Evolutionary conservation across 1,284 basidiomycete species (phyloP).

Genomic region (Apiotrichum siamense): DNA sequence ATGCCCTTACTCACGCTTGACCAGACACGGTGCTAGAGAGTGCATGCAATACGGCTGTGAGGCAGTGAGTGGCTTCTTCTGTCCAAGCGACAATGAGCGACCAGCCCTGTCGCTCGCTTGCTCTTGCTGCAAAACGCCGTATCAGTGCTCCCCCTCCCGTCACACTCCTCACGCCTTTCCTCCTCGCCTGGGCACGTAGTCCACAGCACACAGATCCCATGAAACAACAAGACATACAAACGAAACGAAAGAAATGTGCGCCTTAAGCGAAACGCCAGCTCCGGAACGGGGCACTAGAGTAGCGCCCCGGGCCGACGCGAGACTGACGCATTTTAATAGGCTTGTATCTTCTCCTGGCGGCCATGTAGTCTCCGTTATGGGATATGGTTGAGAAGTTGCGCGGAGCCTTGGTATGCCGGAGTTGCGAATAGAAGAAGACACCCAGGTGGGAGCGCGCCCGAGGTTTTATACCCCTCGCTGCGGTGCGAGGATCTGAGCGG

Average conservation of each 20-base stretch:
- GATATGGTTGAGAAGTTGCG: slow-evolving; percentile 3
- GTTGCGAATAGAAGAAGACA: slow-evolving; percentile 6
- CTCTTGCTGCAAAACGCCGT: too few relatives aligned
- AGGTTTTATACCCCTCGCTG: background rate
- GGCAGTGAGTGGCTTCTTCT: too few relatives aligned
- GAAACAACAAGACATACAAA: background rate
- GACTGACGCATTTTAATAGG: slow-evolving; percentile 36
- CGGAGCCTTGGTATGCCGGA: slow-evolving; percentile 13
- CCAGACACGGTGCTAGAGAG: too few relatives aligned
- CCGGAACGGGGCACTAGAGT: slow-evolving; percentile 10
- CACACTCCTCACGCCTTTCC: too few relatives aligned
- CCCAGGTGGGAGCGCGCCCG: too few relatives aligned
- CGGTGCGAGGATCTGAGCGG: background rate
- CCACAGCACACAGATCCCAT: too few relatives aligned
- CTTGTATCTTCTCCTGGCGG: slow-evolving; percentile 14
- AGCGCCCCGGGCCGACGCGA: slow-evolving; percentile 1
- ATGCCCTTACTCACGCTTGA: too few relatives aligned
- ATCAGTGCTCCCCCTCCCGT: too few relatives aligned
- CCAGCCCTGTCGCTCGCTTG: too few relatives aligned
- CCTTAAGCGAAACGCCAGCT: slow-evolving; percentile 43
- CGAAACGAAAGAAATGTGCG: slow-evolving; percentile 21
- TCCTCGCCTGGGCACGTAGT: too few relatives aligned
- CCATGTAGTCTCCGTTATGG: slow-evolving; percentile 12
- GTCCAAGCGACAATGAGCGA: too few relatives aligned
- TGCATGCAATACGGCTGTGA: too few relatives aligned